phyloP scores from a whole-genome alignment of 805 yeast species.

The Spathaspora boniae region DNA sequence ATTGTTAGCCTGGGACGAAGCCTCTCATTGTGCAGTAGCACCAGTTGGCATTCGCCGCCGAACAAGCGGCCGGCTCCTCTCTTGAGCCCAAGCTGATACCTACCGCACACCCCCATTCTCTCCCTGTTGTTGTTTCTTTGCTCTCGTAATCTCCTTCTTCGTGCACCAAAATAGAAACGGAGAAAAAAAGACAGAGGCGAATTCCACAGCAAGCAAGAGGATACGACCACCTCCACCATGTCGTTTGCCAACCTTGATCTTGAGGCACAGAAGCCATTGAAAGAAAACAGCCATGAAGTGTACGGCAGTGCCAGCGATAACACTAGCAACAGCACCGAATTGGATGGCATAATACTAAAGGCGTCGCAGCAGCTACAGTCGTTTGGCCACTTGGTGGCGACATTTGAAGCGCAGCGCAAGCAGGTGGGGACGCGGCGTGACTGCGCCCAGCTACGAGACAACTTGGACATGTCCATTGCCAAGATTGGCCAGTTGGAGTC shows the following conservation, averaged over 20 bases:
- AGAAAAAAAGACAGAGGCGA: neutral
- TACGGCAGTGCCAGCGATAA: neutral
- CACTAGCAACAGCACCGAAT: conserved; percentile 16
- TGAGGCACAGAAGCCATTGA: conserved; percentile 42
- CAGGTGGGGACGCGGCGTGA: conserved; percentile 56
- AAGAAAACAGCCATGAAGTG: conserved; percentile 3
- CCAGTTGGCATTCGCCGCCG: too few species aligned
- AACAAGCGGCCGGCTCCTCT: too few species aligned
- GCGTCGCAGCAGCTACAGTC: conserved; percentile 41
- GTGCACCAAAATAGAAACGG: neutral
- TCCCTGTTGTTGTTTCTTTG: too few species aligned
- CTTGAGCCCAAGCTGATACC: too few species aligned
- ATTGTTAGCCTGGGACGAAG: too few species aligned
- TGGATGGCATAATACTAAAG: conserved; percentile 30
- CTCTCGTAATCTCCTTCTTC: too few species aligned
- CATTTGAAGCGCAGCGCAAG: conserved; percentile 45
- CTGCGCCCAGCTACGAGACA: conserved; percentile 28
- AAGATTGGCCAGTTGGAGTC: conserved; percentile 29
- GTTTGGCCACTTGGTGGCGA: conserved; percentile 48
- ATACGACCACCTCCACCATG: conserved; percentile 24
- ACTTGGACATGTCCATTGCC: conserved; percentile 29
- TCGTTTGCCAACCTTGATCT: conserved; percentile 53
- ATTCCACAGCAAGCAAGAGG: neutral
- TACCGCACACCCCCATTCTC: too few species aligned
- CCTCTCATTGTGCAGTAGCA: too few species aligned